Base-by-base conservation (phyloP, 768 basidiomycete genomes). In the Leucosporidium scottii region DNA sequence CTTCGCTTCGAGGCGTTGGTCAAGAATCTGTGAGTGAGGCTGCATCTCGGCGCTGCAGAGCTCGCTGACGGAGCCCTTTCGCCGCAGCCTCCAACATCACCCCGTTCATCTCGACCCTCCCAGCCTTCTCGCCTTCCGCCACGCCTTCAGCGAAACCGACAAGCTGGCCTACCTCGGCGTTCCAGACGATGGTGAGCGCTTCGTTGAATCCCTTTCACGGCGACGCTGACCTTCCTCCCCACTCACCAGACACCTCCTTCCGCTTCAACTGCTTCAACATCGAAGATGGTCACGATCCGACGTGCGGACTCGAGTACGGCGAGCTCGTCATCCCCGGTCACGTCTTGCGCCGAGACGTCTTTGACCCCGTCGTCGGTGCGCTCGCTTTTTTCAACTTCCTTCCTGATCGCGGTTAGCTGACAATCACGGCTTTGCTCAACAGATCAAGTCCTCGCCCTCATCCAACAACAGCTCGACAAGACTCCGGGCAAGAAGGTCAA, bases 241-340 rank as follows among this genome's bases (percentile, higher is more conserved):
- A 9, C 13, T 23, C 9, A n/a, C 13, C 25, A 51, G 50, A 51
- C 17, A 51, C 50, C 6, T 27, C 86, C 81, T 92, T 92, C 80
- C 85, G 89, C 76, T 93, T 92, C 78, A 91, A 86, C 44, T 91
- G 89, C 78, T 93, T 93, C 82, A 92, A 92, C 71, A 85, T 87
- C 20, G 86, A 89, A 72, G 76, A 75, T 60, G 61, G 56, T 13
- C 84, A 90, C 74, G 91, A 92, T 77, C 83, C 87, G 1, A 81
- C 83, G 30, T 88, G 91, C 31, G 91, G 91, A 1, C 79, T 92
- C 62, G 80, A 88, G 67, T 88, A 92, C 74, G 91, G 91, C 3
- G 87, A 93, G 77, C 82, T 93, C 4, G 85, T 85, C 21, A 89
- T 93, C 71, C 88, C 89, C 4, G 91, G 91, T n/a, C 86, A 84